phyloP scores from a whole-genome alignment of 148 eudicot genomes.

The Suaeda aralocaspica region DNA sequence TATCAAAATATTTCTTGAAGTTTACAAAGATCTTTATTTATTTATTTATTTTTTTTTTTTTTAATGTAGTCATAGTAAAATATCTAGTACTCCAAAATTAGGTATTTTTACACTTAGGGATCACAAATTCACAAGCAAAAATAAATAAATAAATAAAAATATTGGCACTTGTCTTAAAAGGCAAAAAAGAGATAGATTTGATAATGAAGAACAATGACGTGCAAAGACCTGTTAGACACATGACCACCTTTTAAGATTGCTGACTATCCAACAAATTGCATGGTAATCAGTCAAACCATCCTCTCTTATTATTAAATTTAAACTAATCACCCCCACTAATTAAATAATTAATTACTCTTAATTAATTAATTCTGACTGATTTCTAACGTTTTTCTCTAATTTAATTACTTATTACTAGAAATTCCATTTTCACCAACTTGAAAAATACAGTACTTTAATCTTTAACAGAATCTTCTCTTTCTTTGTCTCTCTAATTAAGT shows the following conservation, averaged over 20 bases:
- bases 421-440: conserved; percentile 10
- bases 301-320: not conserved
- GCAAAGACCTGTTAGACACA: conserved; percentile 18
- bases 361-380: conserved; percentile 22
- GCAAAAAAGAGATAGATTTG: conserved; percentile 15
- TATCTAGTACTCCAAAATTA: too few relatives aligned
- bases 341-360: not conserved
- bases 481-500: conserved; percentile 2
- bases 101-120: too few relatives aligned
- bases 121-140: not conserved
- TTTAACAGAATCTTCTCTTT: conserved; percentile 6
- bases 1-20: too few relatives aligned
- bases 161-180: conserved; percentile 18
- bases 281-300: conserved; percentile 28
- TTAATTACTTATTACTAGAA: conserved; percentile 5
- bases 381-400: too few relatives aligned
- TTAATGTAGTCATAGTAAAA: too few relatives aligned
- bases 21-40: too few relatives aligned
- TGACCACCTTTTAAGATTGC: conserved; percentile 14
- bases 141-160: not conserved
- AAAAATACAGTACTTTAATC: not conserved
- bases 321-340: not conserved
- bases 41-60: too few relatives aligned
- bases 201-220: conserved; percentile 11
- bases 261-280: conserved; percentile 20